Base-by-base conservation (phyloP, 768 basidiomycete species). In the Termitomyces heimii region DNA sequence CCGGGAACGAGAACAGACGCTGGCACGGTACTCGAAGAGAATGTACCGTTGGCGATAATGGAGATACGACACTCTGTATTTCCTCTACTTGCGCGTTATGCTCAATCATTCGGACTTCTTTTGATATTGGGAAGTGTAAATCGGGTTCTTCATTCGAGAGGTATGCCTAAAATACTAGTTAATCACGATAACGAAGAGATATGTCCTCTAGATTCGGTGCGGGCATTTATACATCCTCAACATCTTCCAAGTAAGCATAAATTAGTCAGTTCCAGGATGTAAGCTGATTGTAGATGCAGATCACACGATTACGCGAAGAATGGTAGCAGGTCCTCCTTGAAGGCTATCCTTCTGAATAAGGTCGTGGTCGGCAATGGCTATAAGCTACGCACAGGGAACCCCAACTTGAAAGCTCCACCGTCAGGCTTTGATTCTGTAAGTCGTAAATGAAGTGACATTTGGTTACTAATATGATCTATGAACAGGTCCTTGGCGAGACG, bases 131-230 rank as follows among this genome's bases (percentile, higher is more conserved):
- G 53, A 73, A 82, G 12, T 85, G 80, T 64, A 85, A 85, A 12
- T 85, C 83, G 71, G 86, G 86, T 73, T 85, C 84, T 4, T 82
- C 83, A 16, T 88, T 85, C 83, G 87, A 86, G 64, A 81, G 85
- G 82, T 81, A 65, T 52, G 74, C 60, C 43, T 10, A 39, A 5
- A 43, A 9, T 20, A 7, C 18, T 51, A 14, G 1, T 12, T 12
- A 20, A 29, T 12, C 2, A 28, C 13, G 10, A 29, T 2, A 7
- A 39, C 18, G 20, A 20, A 20, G 28, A 9, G 6, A n/a, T 28
- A 40, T 20, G 24, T 31, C 34, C 14, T 60, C 8, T 16, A 86
- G 85, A 58, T 87, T 88, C 50, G 86, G 86, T 26, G 80, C 80
- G 42, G 42, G 42, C 22, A 43, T 43, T 14, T 43, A 43, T 24